phyloP scores from a whole-genome alignment of 768 basidiomycete species.

The Russula sp. region DNA sequence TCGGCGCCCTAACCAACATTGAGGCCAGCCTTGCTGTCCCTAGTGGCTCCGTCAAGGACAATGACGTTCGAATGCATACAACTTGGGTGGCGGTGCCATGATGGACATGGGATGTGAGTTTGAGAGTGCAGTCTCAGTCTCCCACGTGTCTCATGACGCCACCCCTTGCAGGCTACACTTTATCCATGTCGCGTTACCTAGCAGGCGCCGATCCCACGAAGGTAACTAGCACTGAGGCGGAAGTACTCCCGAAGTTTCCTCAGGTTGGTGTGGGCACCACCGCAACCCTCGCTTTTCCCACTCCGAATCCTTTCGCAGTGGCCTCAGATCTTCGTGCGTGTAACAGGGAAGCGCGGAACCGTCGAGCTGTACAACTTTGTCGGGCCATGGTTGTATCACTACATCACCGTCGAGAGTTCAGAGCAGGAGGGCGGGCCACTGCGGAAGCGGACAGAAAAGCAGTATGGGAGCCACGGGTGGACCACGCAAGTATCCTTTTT shows the following conservation, averaged over 20 bases:
- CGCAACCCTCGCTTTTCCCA: slow-evolving; percentile 24
- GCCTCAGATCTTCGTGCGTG: slow-evolving; percentile 24
- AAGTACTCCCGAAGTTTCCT: slow-evolving; percentile 3
- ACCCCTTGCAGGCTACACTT: slow-evolving; percentile 29
- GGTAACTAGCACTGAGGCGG: slow-evolving; percentile 13
- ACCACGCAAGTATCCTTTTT: slow-evolving; percentile 28
- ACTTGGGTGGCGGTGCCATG: slow-evolving; percentile 48
- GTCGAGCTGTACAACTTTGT: slow-evolving; percentile 37
- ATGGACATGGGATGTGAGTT: slow-evolving; percentile 55
- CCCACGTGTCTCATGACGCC: not conserved
- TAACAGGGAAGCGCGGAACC: slow-evolving; percentile 33
- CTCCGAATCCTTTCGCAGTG: slow-evolving; percentile 21
- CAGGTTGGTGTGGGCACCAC: slow-evolving; percentile 26
- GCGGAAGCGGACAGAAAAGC: slow-evolving; percentile 35
- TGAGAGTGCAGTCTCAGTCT: not conserved
- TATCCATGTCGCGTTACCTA: slow-evolving; percentile 24
- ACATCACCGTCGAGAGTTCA: slow-evolving; percentile 33
- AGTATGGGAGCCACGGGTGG: slow-evolving; percentile 45
- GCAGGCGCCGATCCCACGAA: slow-evolving; percentile 13
- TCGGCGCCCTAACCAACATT: slow-evolving; percentile 45
- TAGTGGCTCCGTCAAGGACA: slow-evolving; percentile 28
- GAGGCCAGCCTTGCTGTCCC: slow-evolving; percentile 36
- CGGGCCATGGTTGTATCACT: slow-evolving; percentile 38
- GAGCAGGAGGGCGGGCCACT: slow-evolving; percentile 21
- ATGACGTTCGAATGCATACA: slow-evolving; percentile 47